phyloP scores from a whole-genome alignment of 306 rosid genomes.

The Crataegus laevigata region DNA sequence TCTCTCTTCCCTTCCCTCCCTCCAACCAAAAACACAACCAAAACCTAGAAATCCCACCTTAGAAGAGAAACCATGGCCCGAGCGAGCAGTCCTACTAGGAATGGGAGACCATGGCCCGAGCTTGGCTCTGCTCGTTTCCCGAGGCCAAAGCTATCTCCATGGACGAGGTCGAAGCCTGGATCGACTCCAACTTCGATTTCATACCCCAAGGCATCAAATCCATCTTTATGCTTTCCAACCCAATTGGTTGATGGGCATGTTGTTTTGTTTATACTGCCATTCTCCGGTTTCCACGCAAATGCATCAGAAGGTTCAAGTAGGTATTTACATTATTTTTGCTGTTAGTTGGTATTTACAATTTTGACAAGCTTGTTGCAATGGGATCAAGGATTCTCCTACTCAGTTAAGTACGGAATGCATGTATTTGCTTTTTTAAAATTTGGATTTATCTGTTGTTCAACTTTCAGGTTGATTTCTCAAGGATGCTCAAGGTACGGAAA shows the following conservation, averaged over 20 bases:
- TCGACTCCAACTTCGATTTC: constrained; percentile 61
- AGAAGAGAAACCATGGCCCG: too few species aligned
- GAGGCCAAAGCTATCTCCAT: constrained; percentile 69
- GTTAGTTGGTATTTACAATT: constrained; percentile 38
- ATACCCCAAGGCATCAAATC: constrained; percentile 59
- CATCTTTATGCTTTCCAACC: constrained; percentile 31
- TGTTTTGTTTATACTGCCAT: constrained; percentile 45
- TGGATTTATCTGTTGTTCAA: constrained; percentile 31
- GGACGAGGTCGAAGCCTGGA: constrained; percentile 87
- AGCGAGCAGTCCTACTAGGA: too few species aligned
- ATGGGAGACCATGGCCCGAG: too few species aligned
- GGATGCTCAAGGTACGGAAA: too few species aligned
- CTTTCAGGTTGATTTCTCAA: too few species aligned
- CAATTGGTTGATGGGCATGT: constrained; percentile 43
- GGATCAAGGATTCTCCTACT: constrained; percentile 37
- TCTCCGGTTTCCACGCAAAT: constrained; percentile 55
- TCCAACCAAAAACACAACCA: too few species aligned
- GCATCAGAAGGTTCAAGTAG: constrained; percentile 76
- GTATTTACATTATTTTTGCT: constrained; percentile 45
- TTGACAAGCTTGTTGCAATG: constrained; percentile 56
- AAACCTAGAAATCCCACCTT: too few species aligned
- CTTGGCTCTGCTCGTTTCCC: constrained; percentile 70
- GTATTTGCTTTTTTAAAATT: constrained; percentile 43
- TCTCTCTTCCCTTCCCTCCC: too few species aligned
- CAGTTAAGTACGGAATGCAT: constrained; percentile 35